Evolutionary conservation across 495 filamentous ascomycete species (phyloP), one percentile per base, ranked within the genome.

Genomic region (Apiosordaria backusii): DNA sequence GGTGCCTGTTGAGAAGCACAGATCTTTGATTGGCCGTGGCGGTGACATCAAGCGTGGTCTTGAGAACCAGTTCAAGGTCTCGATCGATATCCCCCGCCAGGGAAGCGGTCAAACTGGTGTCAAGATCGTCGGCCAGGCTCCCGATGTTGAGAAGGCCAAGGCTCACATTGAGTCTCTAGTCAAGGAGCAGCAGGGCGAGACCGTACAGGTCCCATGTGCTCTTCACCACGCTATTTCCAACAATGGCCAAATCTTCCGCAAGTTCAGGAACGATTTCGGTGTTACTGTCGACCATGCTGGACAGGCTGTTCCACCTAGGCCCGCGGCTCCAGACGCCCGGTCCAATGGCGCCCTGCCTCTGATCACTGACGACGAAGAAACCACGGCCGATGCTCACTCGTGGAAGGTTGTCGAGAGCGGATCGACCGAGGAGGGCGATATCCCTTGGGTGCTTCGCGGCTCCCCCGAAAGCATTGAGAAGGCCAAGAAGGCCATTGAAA

Each of bases 261-360:
- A 84, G 63, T 85, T 97, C 29, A 88, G 88, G 67, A 91, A 87
- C 69, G 90, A 97, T 68, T 83, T 91, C 77, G 85, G 88, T 54
- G 92, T 99, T 68, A 92, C 88, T 0, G 91, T 99, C 60, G 92
- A 97, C 75, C 94, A 98, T 71, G 89, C 84, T 40, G 92, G 92
- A 27, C 87, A 94, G 21, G 77, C 87, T 29, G 80, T 89, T 1
- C 95, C 95, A 4, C 71, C 85, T 27, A 90, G 87, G 78, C 85
- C 88, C 9, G 78, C 82, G 24, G 70, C 80, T 53, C 77, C 76
- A 18, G 72, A 77, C 68, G 71, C 80, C 1, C 76, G 82, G 52
- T 74, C 75, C n/a, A 86, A 87, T 63, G 82, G 83, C 59, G 80
- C 79, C 9, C 84, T 96, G 52, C 96, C 93, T 35, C 77, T 98